phyloP scores from a whole-genome alignment of 179 eudicot genomes.

The Amaranthus tricolor region DNA sequence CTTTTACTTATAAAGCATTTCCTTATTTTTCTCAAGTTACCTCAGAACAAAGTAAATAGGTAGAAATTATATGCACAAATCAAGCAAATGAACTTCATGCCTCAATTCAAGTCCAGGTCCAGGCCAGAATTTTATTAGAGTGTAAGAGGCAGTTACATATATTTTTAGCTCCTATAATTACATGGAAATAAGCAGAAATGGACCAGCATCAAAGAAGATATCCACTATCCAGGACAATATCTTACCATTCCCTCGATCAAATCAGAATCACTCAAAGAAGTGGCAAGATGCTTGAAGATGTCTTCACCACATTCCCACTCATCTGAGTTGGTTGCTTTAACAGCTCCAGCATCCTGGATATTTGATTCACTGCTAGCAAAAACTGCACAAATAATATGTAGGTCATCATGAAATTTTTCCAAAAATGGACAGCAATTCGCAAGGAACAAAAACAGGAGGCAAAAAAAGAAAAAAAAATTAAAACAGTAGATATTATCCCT shows the following conservation, averaged over 20 bases:
- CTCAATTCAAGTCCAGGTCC: background rate
- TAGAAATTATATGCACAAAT: background rate
- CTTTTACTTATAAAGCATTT: too few relatives aligned
- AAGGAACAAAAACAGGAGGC: background rate
- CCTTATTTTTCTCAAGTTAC: too few relatives aligned
- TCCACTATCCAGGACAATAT: background rate
- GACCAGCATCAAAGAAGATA: background rate
- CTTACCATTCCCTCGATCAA: slow-evolving; percentile 42
- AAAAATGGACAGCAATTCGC: background rate
- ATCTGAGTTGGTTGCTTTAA: slow-evolving; percentile 29
- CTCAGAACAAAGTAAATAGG: background rate
- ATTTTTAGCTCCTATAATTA: background rate
- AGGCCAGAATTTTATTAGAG: background rate
- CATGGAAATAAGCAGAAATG: background rate
- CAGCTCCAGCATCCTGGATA: slow-evolving; percentile 26
- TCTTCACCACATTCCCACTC: slow-evolving; percentile 41
- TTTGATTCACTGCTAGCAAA: slow-evolving; percentile 31
- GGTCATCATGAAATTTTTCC: background rate
- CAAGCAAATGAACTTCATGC: background rate
- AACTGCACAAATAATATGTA: slow-evolving; percentile 32
- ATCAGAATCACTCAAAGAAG: slow-evolving; percentile 32
- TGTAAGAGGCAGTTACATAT: background rate
- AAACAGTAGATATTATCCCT: background rate
- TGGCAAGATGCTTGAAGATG: slow-evolving; percentile 34
- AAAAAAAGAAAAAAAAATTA: too few relatives aligned